phyloP scores from a whole-genome alignment of 176 grass and related monocot genomes.

The Oryza coarctata region DNA sequence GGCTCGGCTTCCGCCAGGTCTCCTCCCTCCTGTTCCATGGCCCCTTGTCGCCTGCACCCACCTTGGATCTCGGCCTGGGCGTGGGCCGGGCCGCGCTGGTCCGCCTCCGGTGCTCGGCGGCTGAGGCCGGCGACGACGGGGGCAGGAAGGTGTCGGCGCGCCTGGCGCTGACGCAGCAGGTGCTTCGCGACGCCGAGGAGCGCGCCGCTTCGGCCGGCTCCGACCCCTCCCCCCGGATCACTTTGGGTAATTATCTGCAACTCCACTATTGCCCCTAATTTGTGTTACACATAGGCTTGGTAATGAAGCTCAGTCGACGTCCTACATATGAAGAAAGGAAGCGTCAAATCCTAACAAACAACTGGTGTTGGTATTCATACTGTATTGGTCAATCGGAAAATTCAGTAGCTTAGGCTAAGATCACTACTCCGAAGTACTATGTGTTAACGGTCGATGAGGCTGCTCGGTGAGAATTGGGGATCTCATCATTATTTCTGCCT shows the following conservation, averaged over 20 bases:
- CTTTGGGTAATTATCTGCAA: slow-evolving; percentile 47
- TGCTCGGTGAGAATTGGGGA: background rate
- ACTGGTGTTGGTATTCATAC: background rate
- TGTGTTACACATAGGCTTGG: background rate
- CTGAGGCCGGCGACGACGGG: slow-evolving; percentile 42
- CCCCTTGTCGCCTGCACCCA: background rate
- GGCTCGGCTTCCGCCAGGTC: slow-evolving; percentile 30
- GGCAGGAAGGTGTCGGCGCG: slow-evolving; percentile 67
- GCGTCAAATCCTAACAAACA: background rate
- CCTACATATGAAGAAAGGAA: background rate
- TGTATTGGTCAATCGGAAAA: background rate
- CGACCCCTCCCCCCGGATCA: slow-evolving; percentile 69
- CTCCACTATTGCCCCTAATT: background rate
- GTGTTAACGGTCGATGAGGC: background rate
- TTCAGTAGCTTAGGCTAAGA: background rate
- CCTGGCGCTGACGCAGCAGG: slow-evolving; percentile 69
- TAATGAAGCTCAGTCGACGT: background rate
- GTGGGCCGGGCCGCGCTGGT: slow-evolving; percentile 16
- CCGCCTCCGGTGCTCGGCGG: slow-evolving; percentile 45
- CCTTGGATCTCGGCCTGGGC: background rate
- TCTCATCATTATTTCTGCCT: background rate
- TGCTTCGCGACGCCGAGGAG: slow-evolving; percentile 78
- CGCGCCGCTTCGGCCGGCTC: slow-evolving; percentile 62
- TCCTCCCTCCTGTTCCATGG: slow-evolving; percentile 21
- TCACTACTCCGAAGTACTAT: background rate